A percentile compares a stretch with the other conserved stretches of the same genome.
These are phyloP conservation scores for Prunus kanzakura DNA, from an alignment of 306 rosid genomes.

Conservation along the genomic window DNA sequence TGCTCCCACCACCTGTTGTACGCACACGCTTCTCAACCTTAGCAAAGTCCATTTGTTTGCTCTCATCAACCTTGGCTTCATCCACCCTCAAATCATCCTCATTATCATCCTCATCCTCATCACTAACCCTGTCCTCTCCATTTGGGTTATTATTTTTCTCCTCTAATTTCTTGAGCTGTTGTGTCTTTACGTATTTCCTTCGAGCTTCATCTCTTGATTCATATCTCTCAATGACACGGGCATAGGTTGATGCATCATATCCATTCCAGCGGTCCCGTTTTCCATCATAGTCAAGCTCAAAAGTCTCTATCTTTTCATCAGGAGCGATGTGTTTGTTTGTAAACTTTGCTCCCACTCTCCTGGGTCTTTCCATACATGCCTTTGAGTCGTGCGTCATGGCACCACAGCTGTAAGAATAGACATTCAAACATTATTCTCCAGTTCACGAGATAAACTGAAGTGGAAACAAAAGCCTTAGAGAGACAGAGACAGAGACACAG, in stretches of 20 bases:
- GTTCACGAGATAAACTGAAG: background rate
- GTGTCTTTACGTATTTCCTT: conserved; percentile 53
- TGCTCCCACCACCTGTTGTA: conserved; percentile 71
- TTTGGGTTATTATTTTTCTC: conserved; percentile 42
- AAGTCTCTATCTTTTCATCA: conserved; percentile 65
- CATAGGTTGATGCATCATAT: conserved; percentile 56
- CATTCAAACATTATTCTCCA: background rate
- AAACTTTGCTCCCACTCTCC: conserved; percentile 64
- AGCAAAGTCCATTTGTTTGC: conserved; percentile 71
- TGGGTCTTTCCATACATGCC: conserved; percentile 63
- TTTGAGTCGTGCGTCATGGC: conserved; percentile 59
- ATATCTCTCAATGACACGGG: conserved; percentile 50
- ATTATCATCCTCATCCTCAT: conserved; percentile 52
- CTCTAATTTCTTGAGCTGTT: conserved; percentile 53
- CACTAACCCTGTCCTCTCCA: conserved; percentile 28
- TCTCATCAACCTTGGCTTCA: conserved; percentile 78
- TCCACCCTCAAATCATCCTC: conserved; percentile 58
- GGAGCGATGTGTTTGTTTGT: conserved; percentile 68
- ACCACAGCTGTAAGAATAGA: conserved; percentile 44
- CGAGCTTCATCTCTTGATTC: conserved; percentile 68
- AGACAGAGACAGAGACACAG: background rate
- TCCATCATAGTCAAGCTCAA: conserved; percentile 74
- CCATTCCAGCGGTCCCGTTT: conserved; percentile 78
- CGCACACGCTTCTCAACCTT: conserved; percentile 79
- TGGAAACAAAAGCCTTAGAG: background rate